Conservation (phyloP, 129 eudicot species). For the Glebionis coronaria region DNA sequence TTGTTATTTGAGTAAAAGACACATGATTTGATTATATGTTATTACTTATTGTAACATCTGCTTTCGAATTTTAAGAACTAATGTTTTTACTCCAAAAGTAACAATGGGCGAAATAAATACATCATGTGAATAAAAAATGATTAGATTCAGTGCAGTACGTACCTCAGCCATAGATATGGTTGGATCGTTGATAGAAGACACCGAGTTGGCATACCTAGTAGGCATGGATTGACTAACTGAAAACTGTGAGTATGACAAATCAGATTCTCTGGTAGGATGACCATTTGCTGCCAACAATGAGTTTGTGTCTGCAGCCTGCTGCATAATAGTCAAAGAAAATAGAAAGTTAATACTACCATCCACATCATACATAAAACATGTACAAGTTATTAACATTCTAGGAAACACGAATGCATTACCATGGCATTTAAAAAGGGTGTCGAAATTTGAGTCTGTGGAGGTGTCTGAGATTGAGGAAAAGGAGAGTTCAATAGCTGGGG, state of each 20-base stretch:
- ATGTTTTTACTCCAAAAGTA: neutral
- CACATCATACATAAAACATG: too few species aligned
- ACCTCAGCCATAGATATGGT: slow-evolving; percentile 83
- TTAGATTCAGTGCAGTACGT: slow-evolving; percentile 33
- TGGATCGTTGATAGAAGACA: slow-evolving; percentile 64
- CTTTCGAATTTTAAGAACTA: too few species aligned
- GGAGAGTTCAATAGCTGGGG: slow-evolving; percentile 50
- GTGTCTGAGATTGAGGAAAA: slow-evolving; percentile 52
- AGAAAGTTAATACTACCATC: neutral
- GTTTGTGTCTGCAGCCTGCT: slow-evolving; percentile 34
- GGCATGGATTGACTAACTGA: slow-evolving; percentile 68
- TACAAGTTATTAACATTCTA: too few species aligned
- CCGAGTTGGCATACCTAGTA: slow-evolving; percentile 55
- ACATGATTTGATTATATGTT: too few species aligned
- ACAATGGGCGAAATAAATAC: neutral
- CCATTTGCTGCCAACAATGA: slow-evolving; percentile 37
- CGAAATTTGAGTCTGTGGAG: slow-evolving; percentile 61
- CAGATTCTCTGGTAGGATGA: slow-evolving; percentile 66
- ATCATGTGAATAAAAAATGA: neutral
- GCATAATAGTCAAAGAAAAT: slow-evolving; percentile 6
- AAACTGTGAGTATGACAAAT: slow-evolving; percentile 69
- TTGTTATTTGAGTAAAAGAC: too few species aligned
- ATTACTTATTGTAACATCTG: too few species aligned
- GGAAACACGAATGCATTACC: slow-evolving; percentile 31
- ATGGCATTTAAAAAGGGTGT: slow-evolving; percentile 64